Evolutionary conservation across 805 yeast species (phyloP).

Genomic region (Lachancea nothofagi): DNA sequence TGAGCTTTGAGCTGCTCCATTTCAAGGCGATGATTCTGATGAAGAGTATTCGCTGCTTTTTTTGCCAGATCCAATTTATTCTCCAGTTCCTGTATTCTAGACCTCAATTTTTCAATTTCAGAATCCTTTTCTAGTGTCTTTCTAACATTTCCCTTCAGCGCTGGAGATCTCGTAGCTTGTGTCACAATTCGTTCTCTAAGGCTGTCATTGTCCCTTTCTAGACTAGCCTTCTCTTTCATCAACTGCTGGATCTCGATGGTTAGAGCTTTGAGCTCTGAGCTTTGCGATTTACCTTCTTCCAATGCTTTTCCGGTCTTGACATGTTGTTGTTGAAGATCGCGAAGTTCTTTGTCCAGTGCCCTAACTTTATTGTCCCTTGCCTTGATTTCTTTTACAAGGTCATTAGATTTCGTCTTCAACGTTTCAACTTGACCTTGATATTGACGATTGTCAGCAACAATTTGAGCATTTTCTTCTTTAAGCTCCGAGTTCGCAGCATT

Average conservation of each 20-base stretch:
- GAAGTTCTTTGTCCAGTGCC: not conserved
- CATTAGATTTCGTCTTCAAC: constrained; percentile 9
- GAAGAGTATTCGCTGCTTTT: constrained; percentile 26
- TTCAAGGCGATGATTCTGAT: constrained; percentile 8
- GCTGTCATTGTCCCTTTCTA: constrained; percentile 11
- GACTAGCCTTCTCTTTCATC: constrained; percentile 7
- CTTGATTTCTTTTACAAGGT: not conserved
- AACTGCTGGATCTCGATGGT: constrained; percentile 5
- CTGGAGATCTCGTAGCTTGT: constrained; percentile 9
- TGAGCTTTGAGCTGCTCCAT: constrained; percentile 11
- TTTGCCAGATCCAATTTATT: constrained; percentile 39
- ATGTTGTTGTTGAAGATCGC: not conserved
- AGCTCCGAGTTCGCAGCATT: constrained; percentile 6
- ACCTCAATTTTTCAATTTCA: constrained; percentile 4
- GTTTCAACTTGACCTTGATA: constrained; percentile 13
- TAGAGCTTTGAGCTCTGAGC: not conserved
- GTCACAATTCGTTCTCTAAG: constrained; percentile 9
- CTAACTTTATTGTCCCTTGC: not conserved
- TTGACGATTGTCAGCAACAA: constrained; percentile 8
- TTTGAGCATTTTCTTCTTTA: constrained; percentile 10
- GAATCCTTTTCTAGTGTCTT: constrained; percentile 6
- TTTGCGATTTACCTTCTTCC: not conserved
- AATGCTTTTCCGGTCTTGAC: not conserved
- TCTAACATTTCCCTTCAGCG: constrained; percentile 4
- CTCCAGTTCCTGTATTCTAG: constrained; percentile 38